Evolutionary conservation across 129 eudicot genomes (phyloP), one percentile per base, ranked within the genome.

Genomic region (Centella asiatica): DNA sequence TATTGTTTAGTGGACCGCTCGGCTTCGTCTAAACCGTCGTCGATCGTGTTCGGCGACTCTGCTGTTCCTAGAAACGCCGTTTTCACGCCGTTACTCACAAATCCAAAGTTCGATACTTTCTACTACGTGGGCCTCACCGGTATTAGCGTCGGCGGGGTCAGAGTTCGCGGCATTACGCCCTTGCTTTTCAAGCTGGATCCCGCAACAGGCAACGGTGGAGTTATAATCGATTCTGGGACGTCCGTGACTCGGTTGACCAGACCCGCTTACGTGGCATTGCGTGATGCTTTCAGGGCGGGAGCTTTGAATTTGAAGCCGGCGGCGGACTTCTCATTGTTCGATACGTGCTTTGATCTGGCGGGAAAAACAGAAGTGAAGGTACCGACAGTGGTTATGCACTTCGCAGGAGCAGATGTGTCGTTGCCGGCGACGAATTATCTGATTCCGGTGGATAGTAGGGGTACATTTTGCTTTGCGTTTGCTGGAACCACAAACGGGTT

Each of bases 371-470:
- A 77, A 74, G 99, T 87, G 76, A 80, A 75, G 81, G 99, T 92
- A 14, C 99, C 99, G 12, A 87, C 99, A 67, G 83, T 92, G 71
- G 96, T 85, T 69, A 63, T 92, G 80, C 96, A 92, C 62, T 92
- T 92, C 18, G 48, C 63, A 0, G 94, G 94, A 3, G 96, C 89
- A 0, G 95, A 92, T 67, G 88, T 87, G 55, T 74, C 99, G 0
- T 52, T 92, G 48, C 96, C 96, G 79, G 96, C 99, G 61, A 67
- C 87, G 0, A 92, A 92, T 67, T 87, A 87, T 74, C 22, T 92
- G 69, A 92, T 87, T 46, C 99, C 96, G 69, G 99, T 92, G 63
- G 92, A 92, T 42, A 82, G 76, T 11, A 62, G 56, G 0, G 96
- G 96, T 36, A 79, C 78, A 8, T 87, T 81, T 33, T 92, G 99